phyloP scores from a whole-genome alignment of 2,329 filamentous ascomycete species.

The Bipolaris bicolor region DNA sequence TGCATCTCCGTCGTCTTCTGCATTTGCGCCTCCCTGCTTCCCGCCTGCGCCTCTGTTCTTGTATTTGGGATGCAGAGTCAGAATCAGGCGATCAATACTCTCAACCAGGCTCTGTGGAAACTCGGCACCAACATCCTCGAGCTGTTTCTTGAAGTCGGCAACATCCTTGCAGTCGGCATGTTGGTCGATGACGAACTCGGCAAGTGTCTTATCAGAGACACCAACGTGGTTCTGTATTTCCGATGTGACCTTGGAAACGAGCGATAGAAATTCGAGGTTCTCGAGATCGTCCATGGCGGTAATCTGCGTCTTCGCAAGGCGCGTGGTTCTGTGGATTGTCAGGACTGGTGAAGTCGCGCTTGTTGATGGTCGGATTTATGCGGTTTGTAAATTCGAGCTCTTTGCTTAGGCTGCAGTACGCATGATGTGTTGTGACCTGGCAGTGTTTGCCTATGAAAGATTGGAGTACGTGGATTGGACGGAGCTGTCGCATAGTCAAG shows the following conservation, averaged over 20 bases:
- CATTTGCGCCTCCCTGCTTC: conserved; percentile 47
- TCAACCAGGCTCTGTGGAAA: conserved; percentile 88
- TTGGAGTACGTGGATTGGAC: neutral
- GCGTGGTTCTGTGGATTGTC: conserved; percentile 7
- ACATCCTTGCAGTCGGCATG: conserved; percentile 75
- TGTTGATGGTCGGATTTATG: neutral
- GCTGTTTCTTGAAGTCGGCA: conserved; percentile 74
- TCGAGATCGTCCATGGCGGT: conserved; percentile 82
- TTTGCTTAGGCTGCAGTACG: neutral
- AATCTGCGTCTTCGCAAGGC: conserved; percentile 7
- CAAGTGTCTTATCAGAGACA: conserved; percentile 90
- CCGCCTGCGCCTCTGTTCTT: conserved; percentile 60
- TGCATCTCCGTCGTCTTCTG: conserved; percentile 58
- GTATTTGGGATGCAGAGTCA: conserved; percentile 89
- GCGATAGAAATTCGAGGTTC: conserved; percentile 88
- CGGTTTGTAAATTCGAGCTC: neutral
- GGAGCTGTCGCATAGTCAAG: conserved; percentile 8
- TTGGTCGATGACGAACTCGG: conserved; percentile 94
- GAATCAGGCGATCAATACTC: conserved; percentile 86
- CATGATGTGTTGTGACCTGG: neutral
- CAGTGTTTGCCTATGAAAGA: neutral
- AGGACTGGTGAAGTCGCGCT: neutral
- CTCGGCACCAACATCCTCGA: conserved; percentile 78
- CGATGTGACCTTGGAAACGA: conserved; percentile 92
- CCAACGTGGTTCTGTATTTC: conserved; percentile 95